Evolutionary conservation across 192 early-diverging fungal species (phyloP).

Genomic region (Backusella macrospora): DNA sequence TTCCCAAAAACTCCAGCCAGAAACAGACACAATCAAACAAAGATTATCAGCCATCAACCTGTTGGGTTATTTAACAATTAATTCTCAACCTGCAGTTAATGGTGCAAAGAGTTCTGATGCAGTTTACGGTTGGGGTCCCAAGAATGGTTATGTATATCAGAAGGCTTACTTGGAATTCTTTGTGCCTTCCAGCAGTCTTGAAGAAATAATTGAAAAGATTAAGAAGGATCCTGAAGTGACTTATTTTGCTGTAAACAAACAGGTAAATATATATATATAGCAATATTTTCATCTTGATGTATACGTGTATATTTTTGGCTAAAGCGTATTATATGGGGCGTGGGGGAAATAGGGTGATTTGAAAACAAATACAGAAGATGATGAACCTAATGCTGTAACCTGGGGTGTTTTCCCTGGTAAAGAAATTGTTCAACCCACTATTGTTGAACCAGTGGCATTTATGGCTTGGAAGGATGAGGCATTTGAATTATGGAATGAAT

Average conservation of each 20-base stretch:
- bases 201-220: conserved; percentile 63
- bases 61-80: conserved; percentile 92
- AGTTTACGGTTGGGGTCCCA: conserved; percentile 92
- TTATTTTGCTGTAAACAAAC: conserved; percentile 88
- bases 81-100: conserved; percentile 94
- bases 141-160: conserved; percentile 95
- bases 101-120: conserved; percentile 79
- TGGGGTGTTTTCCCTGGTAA: conserved; percentile 99
- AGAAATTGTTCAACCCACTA: conserved; percentile 95
- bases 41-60: conserved; percentile 72
- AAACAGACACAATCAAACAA: conserved; percentile 75
- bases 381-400: conserved; percentile 91
- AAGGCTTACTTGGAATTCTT: conserved; percentile 98
- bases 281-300: neutral
- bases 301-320: too few species aligned
- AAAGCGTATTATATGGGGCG: too few species aligned
- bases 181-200: conserved; percentile 70
- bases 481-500: conserved; percentile 89
- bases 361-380: conserved; percentile 78
- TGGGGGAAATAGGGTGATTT: conserved; percentile 64
- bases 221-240: conserved; percentile 66
- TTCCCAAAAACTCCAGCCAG: conserved; percentile 76
- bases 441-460: conserved; percentile 87
- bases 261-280: conserved; percentile 23
- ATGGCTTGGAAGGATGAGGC: conserved; percentile 98